Evolutionary conservation across 2,329 filamentous ascomycete species (phyloP).

Genomic region (Colletotrichum destructivum): DNA sequence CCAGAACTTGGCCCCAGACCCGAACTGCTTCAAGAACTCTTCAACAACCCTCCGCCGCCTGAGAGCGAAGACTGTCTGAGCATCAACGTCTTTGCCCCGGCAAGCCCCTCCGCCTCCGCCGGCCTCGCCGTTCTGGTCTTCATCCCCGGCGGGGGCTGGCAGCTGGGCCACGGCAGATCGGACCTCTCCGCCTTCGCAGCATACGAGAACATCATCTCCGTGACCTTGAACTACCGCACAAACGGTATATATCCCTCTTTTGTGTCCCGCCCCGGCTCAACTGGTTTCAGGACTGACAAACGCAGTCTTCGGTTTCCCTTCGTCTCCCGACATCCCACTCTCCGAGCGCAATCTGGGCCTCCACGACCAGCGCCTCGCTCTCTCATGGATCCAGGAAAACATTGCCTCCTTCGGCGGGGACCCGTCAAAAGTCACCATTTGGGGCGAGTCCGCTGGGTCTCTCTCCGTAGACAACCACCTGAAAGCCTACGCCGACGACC

Average conservation of each 20-base stretch:
- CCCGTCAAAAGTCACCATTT: constrained; percentile 50
- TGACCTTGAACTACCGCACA: constrained; percentile 48
- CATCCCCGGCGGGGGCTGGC: constrained; percentile 47
- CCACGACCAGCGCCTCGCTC: constrained; percentile 49
- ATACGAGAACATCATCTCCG: constrained; percentile 48
- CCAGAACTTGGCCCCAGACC: constrained; percentile 44
- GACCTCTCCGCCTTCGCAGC: constrained; percentile 47
- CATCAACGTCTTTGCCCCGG: constrained; percentile 48
- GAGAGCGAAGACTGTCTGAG: constrained; percentile 50
- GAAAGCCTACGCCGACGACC: constrained; percentile 42
- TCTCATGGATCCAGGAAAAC: constrained; percentile 53
- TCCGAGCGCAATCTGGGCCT: constrained; percentile 46
- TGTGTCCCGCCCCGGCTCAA: background rate
- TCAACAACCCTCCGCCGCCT: constrained; percentile 37
- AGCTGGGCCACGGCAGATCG: constrained; percentile 44
- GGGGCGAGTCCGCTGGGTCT: constrained; percentile 52
- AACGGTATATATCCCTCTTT: constrained; percentile 42
- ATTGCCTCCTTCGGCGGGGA: constrained; percentile 50
- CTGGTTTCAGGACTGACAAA: background rate
- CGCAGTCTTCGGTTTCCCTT: constrained; percentile 45
- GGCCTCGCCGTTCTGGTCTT: constrained; percentile 47
- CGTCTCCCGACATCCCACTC: constrained; percentile 7
- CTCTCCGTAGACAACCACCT: constrained; percentile 46
- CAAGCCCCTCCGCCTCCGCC: background rate
- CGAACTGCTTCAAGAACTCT: constrained; percentile 44